Evolutionary conservation across 305 asterid genomes (phyloP), one percentile per base, ranked within the genome.

Genomic region (Ajuga reptans): DNA sequence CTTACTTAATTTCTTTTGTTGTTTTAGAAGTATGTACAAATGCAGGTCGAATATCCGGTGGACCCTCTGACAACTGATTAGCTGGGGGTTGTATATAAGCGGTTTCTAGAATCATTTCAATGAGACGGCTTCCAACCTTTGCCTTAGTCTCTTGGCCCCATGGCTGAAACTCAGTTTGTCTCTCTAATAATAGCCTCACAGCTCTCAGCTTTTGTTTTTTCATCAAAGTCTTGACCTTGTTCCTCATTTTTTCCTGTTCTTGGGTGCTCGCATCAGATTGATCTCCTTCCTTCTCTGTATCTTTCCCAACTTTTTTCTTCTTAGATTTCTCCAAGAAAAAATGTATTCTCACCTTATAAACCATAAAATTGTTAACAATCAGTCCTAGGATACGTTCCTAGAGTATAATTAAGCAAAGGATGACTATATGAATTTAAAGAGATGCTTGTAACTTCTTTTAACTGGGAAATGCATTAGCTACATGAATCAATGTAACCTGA

Each of bases 1-100:
- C 68, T 64, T 85, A 85, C 95, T 76, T 84, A 61, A 73, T 69
- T 64, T 77, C 94, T 76, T 77, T 91, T 66, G 81, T 9, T 72
- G 79, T 84, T 76, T 76, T 88, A 66, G 47, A 31, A 71, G 95
- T 84, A 80, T 90, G 98, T 41, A 74, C 60, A 81, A 93, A 93
- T 68, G 98, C 98, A 78, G 98, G 98, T 68, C 95, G 88, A 78
- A 93, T 66, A 75, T 93, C 97, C 60, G 95, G 97, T 70, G 98
- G 78, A 66, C 75, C 76, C 51, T 87, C 96, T 57, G 80, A 78
- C 36, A 67, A 78, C 73, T 88, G 92, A 79, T 83, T 81, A 29
- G 72, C 85, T 1, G 95, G 93, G 57, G 88, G 66, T 79, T 90
- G 98, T 69, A 93, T 87, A 72, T 83, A 90, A 51, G 98, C 98